These are phyloP conservation scores for Hymenoscyphus fraxineus DNA, from an alignment of 2,329 filamentous ascomycete species.

Conservation along the genomic window DNA sequence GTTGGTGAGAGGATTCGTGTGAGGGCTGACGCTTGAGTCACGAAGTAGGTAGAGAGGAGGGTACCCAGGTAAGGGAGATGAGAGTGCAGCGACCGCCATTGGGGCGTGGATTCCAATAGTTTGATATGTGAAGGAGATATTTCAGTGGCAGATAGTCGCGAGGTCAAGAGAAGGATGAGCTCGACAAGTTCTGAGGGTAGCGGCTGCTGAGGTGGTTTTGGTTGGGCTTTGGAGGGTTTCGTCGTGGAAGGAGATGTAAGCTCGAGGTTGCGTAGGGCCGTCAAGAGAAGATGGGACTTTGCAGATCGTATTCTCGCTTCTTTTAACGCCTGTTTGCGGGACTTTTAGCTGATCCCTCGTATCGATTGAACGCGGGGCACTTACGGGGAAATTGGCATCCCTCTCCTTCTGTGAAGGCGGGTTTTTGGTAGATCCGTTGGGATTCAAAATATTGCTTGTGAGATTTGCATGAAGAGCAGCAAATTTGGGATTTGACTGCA, in stretches of 20 bases:
- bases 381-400: constrained; percentile 17
- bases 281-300: constrained; percentile 48
- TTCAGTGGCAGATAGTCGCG: constrained; percentile 37
- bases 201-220: constrained; percentile 15
- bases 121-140: constrained; percentile 38
- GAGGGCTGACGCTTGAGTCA: constrained; percentile 46
- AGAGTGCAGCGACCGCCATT: constrained; percentile 45
- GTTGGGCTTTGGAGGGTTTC: constrained; percentile 20
- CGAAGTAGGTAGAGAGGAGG: constrained; percentile 49
- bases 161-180: constrained; percentile 52
- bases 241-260: constrained; percentile 31
- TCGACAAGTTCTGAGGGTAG: constrained; percentile 47
- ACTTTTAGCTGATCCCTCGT: background rate
- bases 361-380: background rate
- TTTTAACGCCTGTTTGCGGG: constrained; percentile 43
- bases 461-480: constrained; percentile 54
- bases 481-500: constrained; percentile 57
- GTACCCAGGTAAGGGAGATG: constrained; percentile 47
- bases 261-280: constrained; percentile 47
- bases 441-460: constrained; percentile 50
- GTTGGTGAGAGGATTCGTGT: constrained; percentile 46
- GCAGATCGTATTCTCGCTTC: constrained; percentile 46
- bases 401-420: constrained; percentile 49
- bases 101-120: constrained; percentile 48
- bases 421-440: constrained; percentile 55